A percentile compares a stretch with the other conserved stretches of the same genome.
phyloP scores from a whole-genome alignment of 768 basidiomycete species.

The Calocybe cyanea region DNA sequence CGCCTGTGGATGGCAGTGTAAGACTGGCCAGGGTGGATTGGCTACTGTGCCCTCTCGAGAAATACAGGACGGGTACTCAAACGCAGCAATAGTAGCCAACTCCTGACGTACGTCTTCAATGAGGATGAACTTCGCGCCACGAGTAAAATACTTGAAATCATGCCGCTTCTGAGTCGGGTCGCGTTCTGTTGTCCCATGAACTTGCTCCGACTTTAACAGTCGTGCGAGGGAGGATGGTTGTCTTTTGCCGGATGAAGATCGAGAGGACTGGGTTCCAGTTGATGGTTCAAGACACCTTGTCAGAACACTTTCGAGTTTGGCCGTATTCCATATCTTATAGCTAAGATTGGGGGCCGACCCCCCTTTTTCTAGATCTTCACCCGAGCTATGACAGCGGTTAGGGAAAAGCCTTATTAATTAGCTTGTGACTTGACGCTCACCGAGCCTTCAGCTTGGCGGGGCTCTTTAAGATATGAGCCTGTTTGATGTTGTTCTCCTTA shows the following conservation, averaged over 20 bases:
- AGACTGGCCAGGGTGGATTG: constrained; percentile 74
- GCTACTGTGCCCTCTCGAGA: constrained; percentile 43
- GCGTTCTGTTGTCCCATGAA: constrained; percentile 87
- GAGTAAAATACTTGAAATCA: constrained; percentile 84
- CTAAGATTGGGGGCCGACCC: constrained; percentile 62
- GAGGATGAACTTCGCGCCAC: constrained; percentile 73
- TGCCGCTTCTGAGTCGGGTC: constrained; percentile 86
- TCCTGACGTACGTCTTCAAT: constrained; percentile 88
- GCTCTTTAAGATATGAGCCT: constrained; percentile 45
- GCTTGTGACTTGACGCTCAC: constrained; percentile 32
- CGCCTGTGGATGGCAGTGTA: constrained; percentile 72
- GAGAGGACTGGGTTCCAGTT: constrained; percentile 24
- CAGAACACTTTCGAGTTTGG: constrained; percentile 69
- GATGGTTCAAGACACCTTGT: constrained; percentile 54
- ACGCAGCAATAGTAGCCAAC: constrained; percentile 77
- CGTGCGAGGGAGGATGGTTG: constrained; percentile 51
- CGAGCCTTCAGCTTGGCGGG: constrained; percentile 59
- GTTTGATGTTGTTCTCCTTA: constrained; percentile 63
- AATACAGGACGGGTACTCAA: constrained; percentile 69
- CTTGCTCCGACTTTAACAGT: constrained; percentile 75
- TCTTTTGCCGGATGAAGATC: constrained; percentile 22
- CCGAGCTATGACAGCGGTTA: constrained; percentile 2
- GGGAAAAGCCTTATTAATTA: neutral
- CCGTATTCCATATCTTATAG: constrained; percentile 84
- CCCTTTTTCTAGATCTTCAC: constrained; percentile 10